These are phyloP conservation scores for Neobulgaria alba DNA, from an alignment of 2,329 filamentous ascomycete genomes.

Conservation along the genomic window DNA sequence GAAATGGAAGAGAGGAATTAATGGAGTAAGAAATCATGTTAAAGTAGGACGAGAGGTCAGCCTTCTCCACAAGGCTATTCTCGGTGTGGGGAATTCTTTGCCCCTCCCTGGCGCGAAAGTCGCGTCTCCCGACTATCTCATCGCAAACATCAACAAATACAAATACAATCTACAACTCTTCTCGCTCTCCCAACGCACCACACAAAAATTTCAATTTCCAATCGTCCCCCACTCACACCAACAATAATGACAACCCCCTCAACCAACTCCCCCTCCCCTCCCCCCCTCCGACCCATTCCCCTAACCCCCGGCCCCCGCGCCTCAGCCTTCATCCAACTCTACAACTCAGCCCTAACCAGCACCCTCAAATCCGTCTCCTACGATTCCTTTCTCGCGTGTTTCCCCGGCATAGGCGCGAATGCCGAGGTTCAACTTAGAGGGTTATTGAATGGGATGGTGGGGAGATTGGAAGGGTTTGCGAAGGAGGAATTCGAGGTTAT, in stretches of 20 bases:
- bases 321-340: slow-evolving; percentile 43
- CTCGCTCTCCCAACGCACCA: background rate
- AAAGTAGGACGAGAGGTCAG: no score
- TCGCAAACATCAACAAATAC: background rate
- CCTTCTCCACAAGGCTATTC: no score
- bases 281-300: slow-evolving; percentile 14
- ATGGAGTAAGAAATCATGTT: no score
- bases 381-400: slow-evolving; percentile 52
- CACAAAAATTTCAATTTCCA: no score
- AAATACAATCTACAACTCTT: background rate
- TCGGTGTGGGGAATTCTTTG: no score
- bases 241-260: slow-evolving; percentile 7
- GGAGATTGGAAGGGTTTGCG: slow-evolving; percentile 44
- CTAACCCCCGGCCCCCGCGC: slow-evolving; percentile 48
- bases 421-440: slow-evolving; percentile 43
- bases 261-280: slow-evolving; percentile 16
- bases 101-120: no score
- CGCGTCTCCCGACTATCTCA: no score
- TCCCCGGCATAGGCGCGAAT: slow-evolving; percentile 47
- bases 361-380: slow-evolving; percentile 48
- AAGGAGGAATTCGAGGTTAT: slow-evolving; percentile 48
- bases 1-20: no score
- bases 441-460: slow-evolving; percentile 51
- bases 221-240: no score
- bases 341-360: slow-evolving; percentile 41